Evolutionary conservation across 352 stramenopile genomes (phyloP), one percentile per base, ranked within the genome.

Genomic region (Phytophthora macrochlamydospora): DNA sequence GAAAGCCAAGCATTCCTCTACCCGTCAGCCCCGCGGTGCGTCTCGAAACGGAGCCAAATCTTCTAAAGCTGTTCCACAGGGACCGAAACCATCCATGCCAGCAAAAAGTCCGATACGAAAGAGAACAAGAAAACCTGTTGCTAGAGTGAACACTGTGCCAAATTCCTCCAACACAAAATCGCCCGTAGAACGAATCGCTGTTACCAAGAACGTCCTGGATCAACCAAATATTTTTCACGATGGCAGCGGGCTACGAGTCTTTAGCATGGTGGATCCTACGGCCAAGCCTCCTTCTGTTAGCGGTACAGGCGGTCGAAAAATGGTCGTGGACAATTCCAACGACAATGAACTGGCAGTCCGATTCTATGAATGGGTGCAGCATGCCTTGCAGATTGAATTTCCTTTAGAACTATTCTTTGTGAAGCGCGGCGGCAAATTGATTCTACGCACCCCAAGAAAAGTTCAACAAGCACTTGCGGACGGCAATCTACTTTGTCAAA

Each of bases 221-320:
- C 18, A 24, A 24, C 18, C 18, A 24, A 24, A 30, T 6, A 51
- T 38, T 38, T 66, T 54, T 38, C 53, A 59, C 40, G 63, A 85
- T 42, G 29, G 30, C 30, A 67, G 50, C 1, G 65, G 74, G 4
- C 59, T 81, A 18, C 79, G 59, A 4, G 63, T 78, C 12, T 83
- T 76, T 58, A 59, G 62, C 7, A 81, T 81, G 79, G 18, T 81
- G 3, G 76, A 82, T 43, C 75, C 71, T 30, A 60, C 40, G 28
- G 65, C 37, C 2, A 69, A 67, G 46, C 35, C 37, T 30, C 44
- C 31, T 24, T 14, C 18, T 24, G 18, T n/a, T 48, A 5, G 2
- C 12, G 45, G 2, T 42, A 13, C 56, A 45, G 8, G 12, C 38
- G 7, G 30, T 3, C 73, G 46, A 53, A 49, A 14, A 9, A 11